These are phyloP conservation scores for Echria macrotheca DNA, from an alignment of 495 filamentous ascomycete genomes.

Conservation along the genomic window DNA sequence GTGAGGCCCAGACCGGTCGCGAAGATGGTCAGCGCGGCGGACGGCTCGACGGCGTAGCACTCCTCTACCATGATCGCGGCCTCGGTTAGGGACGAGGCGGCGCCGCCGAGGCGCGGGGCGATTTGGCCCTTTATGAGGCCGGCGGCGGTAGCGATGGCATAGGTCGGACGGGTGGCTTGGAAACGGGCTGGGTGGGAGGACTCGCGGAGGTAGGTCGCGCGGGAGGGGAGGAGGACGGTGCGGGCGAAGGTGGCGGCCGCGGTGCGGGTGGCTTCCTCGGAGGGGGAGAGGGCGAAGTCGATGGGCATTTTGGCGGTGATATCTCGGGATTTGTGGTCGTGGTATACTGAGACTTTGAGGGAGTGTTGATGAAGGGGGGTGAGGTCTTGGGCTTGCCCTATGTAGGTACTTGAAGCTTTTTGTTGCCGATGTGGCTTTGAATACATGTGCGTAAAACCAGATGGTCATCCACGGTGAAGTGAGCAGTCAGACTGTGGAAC, in stretches of 20 bases:
- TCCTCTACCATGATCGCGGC: constrained; percentile 49
- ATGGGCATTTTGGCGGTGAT: constrained; percentile 34
- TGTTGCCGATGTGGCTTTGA: no score
- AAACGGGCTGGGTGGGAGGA: constrained; percentile 34
- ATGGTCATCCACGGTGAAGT: no score
- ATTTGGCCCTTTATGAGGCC: constrained; percentile 49
- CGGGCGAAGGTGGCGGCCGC: constrained; percentile 32
- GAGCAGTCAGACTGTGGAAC: no score
- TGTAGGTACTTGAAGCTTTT: no score
- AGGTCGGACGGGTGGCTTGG: constrained; percentile 41
- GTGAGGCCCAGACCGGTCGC: constrained; percentile 47
- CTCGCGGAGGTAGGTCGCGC: constrained; percentile 29
- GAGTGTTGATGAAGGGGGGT: no score
- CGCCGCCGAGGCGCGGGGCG: constrained; percentile 38
- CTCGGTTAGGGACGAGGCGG: constrained; percentile 37
- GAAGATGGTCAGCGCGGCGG: constrained; percentile 45
- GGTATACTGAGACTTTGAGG: no score
- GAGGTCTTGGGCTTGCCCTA: no score
- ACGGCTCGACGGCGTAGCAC: constrained; percentile 45
- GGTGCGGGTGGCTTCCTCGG: constrained; percentile 30
- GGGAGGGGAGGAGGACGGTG: constrained; percentile 31
- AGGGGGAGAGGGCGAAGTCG: constrained; percentile 36
- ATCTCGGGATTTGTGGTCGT: no score
- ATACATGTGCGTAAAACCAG: no score
- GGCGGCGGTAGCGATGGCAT: constrained; percentile 33